Conservation (phyloP, 768 basidiomycete genomes). For the Amanita inopinata region DNA sequence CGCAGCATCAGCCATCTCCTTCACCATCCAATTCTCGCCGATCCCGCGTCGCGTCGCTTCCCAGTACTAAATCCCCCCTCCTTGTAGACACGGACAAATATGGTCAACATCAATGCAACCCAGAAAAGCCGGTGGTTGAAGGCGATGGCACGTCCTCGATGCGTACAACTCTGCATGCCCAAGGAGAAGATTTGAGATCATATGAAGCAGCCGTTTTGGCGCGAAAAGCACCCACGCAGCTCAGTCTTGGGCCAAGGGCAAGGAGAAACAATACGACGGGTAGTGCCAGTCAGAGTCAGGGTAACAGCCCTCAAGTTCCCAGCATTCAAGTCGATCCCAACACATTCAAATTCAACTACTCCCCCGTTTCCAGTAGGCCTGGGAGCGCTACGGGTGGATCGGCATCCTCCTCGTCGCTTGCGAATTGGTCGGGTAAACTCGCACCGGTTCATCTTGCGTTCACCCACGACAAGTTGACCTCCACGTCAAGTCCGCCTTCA, state of each 20-base stretch:
- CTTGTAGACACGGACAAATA: conserved; percentile 23
- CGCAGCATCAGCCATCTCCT: background rate
- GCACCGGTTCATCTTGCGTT: conserved; percentile 16
- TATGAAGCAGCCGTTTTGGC: conserved; percentile 75
- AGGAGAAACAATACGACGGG: conserved; percentile 15
- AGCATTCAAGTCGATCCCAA: conserved; percentile 6
- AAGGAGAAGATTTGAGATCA: conserved; percentile 57
- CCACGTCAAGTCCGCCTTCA: conserved; percentile 15
- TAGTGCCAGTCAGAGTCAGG: background rate
- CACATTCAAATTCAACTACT: conserved; percentile 8
- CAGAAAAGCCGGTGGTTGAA: too few species aligned
- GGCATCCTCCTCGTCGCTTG: conserved; percentile 26
- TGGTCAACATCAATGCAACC: conserved; percentile 9
- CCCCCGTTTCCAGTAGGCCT: conserved; percentile 18
- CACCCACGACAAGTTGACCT: conserved; percentile 19
- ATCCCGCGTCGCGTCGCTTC: conserved; percentile 55
- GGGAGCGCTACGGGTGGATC: conserved; percentile 24
- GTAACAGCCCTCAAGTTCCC: conserved; percentile 2
- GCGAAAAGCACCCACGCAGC: conserved; percentile 46
- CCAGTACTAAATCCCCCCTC: conserved; percentile 54
- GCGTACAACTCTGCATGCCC: conserved; percentile 33
- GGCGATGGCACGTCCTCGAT: conserved; percentile 22
- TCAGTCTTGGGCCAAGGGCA: conserved; percentile 44
- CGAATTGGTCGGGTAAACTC: conserved; percentile 27
- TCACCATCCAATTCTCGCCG: conserved; percentile 17